Percentiles rank a stretch among this genome's conserved stretches.
Conservation (phyloP, 768 basidiomycete species). For the Pleurotus djamor region DNA sequence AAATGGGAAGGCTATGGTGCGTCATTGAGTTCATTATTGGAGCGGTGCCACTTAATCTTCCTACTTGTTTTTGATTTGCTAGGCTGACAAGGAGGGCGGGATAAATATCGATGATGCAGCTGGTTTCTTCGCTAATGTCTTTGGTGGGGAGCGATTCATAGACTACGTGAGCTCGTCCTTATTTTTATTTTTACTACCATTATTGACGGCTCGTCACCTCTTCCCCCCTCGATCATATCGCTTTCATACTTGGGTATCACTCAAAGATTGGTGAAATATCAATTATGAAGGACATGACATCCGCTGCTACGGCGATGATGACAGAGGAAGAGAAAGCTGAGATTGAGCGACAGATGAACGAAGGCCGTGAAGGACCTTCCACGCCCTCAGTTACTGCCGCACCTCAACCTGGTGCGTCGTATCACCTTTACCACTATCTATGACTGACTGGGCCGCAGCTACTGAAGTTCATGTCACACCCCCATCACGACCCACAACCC, state of each 20-base stretch:
- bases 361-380: slow-evolving; percentile 22
- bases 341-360: slow-evolving; percentile 71
- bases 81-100: slow-evolving; percentile 79
- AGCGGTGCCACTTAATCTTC: background rate
- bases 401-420: slow-evolving; percentile 12
- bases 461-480: slow-evolving; percentile 12
- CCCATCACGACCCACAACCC: slow-evolving; percentile 15
- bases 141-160: slow-evolving; percentile 89
- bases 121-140: slow-evolving; percentile 93
- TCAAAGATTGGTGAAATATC: slow-evolving; percentile 93
- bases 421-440: background rate
- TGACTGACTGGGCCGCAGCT: slow-evolving; percentile 1
- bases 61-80: background rate
- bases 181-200: no score
- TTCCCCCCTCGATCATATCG: background rate
- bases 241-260: background rate
- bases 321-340: slow-evolving; percentile 91
- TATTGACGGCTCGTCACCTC: background rate
- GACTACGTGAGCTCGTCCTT: slow-evolving; percentile 68
- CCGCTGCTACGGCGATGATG: slow-evolving; percentile 83
- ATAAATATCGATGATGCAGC: slow-evolving; percentile 87
- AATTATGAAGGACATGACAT: slow-evolving; percentile 91
- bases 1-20: slow-evolving; percentile 87
- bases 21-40: slow-evolving; percentile 16
- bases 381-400: slow-evolving; percentile 21